phyloP scores from a whole-genome alignment of 2,329 filamentous ascomycete species.

The Trichoderma sp. region DNA sequence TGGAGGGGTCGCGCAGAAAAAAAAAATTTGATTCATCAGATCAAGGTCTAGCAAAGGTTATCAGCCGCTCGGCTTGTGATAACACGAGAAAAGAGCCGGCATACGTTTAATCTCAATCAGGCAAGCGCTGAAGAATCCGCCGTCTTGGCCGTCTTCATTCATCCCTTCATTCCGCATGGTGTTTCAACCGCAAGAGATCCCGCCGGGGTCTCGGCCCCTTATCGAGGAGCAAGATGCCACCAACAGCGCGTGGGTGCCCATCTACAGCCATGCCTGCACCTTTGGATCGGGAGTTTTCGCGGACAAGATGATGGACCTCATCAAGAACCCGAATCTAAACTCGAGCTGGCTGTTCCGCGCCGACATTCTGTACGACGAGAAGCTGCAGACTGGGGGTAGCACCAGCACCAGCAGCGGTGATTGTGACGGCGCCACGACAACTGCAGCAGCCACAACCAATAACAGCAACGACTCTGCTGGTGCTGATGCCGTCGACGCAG shows the following conservation, averaged over 20 bases:
- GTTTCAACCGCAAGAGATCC: slow-evolving; percentile 40
- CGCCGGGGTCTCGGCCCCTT: slow-evolving; percentile 35
- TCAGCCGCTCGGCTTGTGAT: background rate
- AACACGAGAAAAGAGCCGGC: background rate
- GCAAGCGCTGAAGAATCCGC: background rate
- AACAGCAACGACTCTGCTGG: background rate
- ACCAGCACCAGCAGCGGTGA: background rate
- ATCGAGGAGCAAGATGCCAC: slow-evolving; percentile 39
- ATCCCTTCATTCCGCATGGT: slow-evolving; percentile 28
- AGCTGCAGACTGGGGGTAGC: background rate
- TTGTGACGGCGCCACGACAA: background rate
- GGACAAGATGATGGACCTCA: slow-evolving; percentile 71
- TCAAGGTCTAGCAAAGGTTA: background rate
- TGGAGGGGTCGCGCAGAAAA: background rate
- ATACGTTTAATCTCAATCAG: background rate
- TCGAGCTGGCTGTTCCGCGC: slow-evolving; percentile 78
- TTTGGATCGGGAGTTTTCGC: slow-evolving; percentile 68
- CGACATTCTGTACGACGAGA: slow-evolving; percentile 63
- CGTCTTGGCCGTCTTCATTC: background rate
- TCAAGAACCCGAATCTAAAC: slow-evolving; percentile 80
- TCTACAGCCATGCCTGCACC: slow-evolving; percentile 60
- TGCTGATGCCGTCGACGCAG: background rate
- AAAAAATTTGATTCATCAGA: background rate
- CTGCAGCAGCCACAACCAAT: background rate
- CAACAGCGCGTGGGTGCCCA: slow-evolving; percentile 53